Percentiles rank a stretch among this genome's conserved stretches.
Evolutionary conservation across 495 filamentous ascomycete genomes (phyloP).

Genomic region (Penicillium subrubescens): DNA sequence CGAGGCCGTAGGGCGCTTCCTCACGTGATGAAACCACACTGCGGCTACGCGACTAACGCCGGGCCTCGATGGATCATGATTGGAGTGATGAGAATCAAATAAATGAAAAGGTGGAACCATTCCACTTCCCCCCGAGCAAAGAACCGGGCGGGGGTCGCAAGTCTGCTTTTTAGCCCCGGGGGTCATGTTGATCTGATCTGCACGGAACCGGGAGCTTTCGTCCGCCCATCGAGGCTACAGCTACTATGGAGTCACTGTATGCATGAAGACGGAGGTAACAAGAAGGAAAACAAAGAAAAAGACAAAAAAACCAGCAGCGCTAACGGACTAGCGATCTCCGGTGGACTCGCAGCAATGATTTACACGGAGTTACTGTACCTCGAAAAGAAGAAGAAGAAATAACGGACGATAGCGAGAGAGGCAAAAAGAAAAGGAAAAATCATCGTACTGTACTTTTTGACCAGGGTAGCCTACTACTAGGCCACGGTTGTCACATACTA

Average conservation of each 20-base stretch:
- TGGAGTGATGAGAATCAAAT: slow-evolving; percentile 12
- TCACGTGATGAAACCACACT: slow-evolving; percentile 26
- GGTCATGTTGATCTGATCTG: slow-evolving; percentile 36
- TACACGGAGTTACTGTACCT: background rate
- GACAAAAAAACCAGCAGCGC: background rate
- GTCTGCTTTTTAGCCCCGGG: slow-evolving; percentile 10
- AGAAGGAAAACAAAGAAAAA: slow-evolving; percentile 1
- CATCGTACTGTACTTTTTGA: background rate
- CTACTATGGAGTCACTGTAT: background rate
- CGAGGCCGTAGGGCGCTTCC: background rate
- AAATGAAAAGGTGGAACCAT: slow-evolving; percentile 11
- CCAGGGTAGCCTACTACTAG: background rate
- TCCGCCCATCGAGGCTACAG: slow-evolving; percentile 10
- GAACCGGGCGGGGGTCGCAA: background rate
- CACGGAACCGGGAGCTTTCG: slow-evolving; percentile 31
- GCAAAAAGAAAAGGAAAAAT: background rate
- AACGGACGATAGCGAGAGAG: background rate
- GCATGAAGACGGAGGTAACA: background rate
- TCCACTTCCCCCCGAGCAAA: background rate
- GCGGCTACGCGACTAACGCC: slow-evolving; percentile 33
- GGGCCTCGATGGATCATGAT: slow-evolving; percentile 6
- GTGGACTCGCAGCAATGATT: background rate
- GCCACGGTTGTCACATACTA: background rate
- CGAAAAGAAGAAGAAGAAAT: background rate
- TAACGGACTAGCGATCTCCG: background rate